Evolutionary conservation across 495 filamentous ascomycete genomes (phyloP).

Genomic region (Haplographium delicatum): DNA sequence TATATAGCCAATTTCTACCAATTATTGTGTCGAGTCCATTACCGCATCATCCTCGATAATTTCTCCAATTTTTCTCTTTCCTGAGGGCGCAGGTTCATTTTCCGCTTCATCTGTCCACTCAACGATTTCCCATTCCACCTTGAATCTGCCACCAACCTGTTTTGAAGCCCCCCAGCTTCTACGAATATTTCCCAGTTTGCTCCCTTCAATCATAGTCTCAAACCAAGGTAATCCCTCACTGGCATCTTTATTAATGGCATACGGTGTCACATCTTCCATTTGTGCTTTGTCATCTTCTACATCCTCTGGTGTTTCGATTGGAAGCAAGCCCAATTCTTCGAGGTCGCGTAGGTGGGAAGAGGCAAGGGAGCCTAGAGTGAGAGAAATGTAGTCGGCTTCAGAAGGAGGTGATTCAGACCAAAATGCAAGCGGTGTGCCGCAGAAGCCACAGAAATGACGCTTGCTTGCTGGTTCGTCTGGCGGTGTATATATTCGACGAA

Average conservation of each 20-base stretch:
- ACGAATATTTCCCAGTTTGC: slow-evolving; percentile 61
- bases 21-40: too few species aligned
- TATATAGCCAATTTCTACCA: too few species aligned
- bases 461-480: slow-evolving; percentile 50
- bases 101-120: slow-evolving; percentile 64
- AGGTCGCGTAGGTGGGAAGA: slow-evolving; percentile 60
- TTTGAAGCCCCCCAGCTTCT: slow-evolving; percentile 49
- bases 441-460: slow-evolving; percentile 86
- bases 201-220: slow-evolving; percentile 71
- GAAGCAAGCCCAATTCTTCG: slow-evolving; percentile 62
- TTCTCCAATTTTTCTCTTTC: slow-evolving; percentile 51
- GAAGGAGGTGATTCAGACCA: slow-evolving; percentile 68
- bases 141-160: slow-evolving; percentile 49
- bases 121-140: slow-evolving; percentile 77
- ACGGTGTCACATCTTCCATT: not conserved
- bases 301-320: slow-evolving; percentile 39
- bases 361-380: slow-evolving; percentile 67
- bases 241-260: slow-evolving; percentile 11
- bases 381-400: slow-evolving; percentile 68
- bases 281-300: slow-evolving; percentile 27
- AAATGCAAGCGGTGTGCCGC: slow-evolving; percentile 72
- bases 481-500: slow-evolving; percentile 66
- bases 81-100: slow-evolving; percentile 37
- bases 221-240: slow-evolving; percentile 70
- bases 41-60: slow-evolving; percentile 26